These are phyloP conservation scores for Saccharum spontaneum DNA, from an alignment of 176 grass and related monocot genomes.

Conservation along the genomic window DNA sequence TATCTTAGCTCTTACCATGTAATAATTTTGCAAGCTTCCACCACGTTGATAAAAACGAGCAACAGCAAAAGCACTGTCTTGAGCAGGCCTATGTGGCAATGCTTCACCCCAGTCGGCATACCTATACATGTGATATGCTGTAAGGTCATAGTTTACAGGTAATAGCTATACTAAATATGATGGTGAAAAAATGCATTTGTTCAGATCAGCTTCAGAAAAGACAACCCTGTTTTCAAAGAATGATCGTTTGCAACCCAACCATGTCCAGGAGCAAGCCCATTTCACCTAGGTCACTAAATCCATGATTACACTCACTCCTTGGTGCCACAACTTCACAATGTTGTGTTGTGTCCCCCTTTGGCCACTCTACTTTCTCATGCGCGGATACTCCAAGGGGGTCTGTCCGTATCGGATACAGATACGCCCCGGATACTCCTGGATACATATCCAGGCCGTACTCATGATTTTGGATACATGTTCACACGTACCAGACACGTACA, in stretches of 20 bases:
- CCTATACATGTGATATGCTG: conserved; percentile 41
- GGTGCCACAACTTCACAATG: neutral
- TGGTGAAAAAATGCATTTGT: conserved; percentile 1
- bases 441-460: too few species aligned
- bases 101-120: conserved; percentile 78
- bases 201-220: neutral
- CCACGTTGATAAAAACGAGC: conserved; percentile 96
- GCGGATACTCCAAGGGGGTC: too few species aligned
- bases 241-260: neutral
- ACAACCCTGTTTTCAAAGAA: neutral
- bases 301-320: neutral
- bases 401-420: too few species aligned
- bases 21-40: conserved; percentile 97
- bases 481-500: too few species aligned
- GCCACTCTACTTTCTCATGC: neutral
- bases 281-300: neutral
- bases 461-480: too few species aligned
- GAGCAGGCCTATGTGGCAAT: conserved; percentile 76
- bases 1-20: conserved; percentile 72
- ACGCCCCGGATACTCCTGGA: too few species aligned
- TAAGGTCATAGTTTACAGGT: neutral
- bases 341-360: too few species aligned
- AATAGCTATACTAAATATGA: conserved; percentile 2
- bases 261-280: neutral
- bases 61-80: conserved; percentile 94